Percentiles rank a stretch among this genome's conserved stretches.
These are phyloP conservation scores for Punica granatum DNA, from an alignment of 345 rosid genomes.

Conservation along the genomic window DNA sequence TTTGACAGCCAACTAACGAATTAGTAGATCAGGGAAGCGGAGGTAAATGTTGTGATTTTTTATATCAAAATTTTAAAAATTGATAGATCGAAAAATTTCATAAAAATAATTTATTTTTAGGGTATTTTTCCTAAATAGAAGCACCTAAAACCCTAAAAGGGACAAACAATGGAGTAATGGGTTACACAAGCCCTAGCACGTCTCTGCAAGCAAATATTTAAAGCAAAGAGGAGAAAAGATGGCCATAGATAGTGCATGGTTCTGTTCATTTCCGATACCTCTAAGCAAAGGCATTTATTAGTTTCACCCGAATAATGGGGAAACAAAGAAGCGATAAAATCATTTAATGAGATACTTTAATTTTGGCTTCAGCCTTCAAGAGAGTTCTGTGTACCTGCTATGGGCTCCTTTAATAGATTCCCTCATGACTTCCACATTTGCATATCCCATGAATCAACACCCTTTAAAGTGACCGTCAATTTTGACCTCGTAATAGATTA, in stretches of 20 bases:
- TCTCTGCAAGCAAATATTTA: neutral
- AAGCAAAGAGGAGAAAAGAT: neutral
- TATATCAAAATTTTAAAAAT: too few relatives aligned
- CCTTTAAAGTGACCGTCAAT: neutral
- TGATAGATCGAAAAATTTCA: too few relatives aligned
- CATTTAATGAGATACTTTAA: too few relatives aligned
- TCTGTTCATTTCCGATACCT: neutral
- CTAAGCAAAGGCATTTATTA: neutral
- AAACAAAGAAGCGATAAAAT: too few relatives aligned
- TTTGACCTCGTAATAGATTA: neutral
- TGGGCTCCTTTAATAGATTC: neutral
- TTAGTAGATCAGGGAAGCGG: too few relatives aligned
- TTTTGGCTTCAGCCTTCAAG: neutral
- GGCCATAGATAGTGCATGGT: neutral
- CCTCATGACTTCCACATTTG: neutral
- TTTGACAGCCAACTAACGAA: too few relatives aligned
- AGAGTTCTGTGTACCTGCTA: neutral
- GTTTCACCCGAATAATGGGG: neutral
- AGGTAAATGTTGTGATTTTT: too few relatives aligned
- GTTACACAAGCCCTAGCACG: too few relatives aligned
- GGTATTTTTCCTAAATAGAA: too few relatives aligned
- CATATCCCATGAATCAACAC: neutral
- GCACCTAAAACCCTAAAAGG: neutral
- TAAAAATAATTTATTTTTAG: too few relatives aligned
- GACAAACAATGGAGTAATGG: neutral